Base-by-base conservation (phyloP, 805 yeast species). In the Teunomyces kruisii region DNA sequence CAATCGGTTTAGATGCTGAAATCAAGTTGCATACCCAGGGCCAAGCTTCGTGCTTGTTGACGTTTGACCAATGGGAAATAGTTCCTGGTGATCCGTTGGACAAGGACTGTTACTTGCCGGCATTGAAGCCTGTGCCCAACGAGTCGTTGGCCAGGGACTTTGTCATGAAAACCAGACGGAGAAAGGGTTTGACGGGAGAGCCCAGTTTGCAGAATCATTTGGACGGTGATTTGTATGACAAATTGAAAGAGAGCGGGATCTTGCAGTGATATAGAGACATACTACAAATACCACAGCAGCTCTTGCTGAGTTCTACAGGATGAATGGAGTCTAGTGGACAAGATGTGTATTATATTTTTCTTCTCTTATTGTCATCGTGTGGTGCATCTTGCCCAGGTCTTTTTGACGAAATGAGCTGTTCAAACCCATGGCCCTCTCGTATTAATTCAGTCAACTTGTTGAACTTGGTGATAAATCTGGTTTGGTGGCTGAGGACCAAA, bases 11-110 rank as follows among this genome's bases (percentile, higher is more conserved):
- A 39, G 97, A 88, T 57, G 81, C 96, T 0, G 99, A 94, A 61
- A 66, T 94, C 27, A 66, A 96, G 50, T 63, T 88, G 9, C 78
- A 83, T 9, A 82, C 96, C 0, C 83, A 81, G 50, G 97, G 97
- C 4, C 84, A 80, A 54, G 91, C 94, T 0, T 74, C 80, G 72
- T 80, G 89, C 38, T 79, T 79, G 39, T 59, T 85, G 49, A 76
- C 76, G 39, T 88, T 88, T 62, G 75, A 75, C 45, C 76, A 74
- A 45, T 94, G 97, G 96, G 76, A 78, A 15, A 63, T 72, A 2
- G 95, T 88, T 0, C 96, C 96, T 1, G 99, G 99, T 0, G 89
- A 92, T 66, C 98, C 97, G 7, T 58, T 92, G 55, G 96, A 92
- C 60, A 66, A 68, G 16, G 76, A 79, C 27, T 78, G 79, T 13